Percentiles rank a stretch among this genome's conserved stretches.
Evolutionary conservation across 176 grass and related monocot genomes (phyloP).

Genomic region (Ampelocalamus luodianensis): DNA sequence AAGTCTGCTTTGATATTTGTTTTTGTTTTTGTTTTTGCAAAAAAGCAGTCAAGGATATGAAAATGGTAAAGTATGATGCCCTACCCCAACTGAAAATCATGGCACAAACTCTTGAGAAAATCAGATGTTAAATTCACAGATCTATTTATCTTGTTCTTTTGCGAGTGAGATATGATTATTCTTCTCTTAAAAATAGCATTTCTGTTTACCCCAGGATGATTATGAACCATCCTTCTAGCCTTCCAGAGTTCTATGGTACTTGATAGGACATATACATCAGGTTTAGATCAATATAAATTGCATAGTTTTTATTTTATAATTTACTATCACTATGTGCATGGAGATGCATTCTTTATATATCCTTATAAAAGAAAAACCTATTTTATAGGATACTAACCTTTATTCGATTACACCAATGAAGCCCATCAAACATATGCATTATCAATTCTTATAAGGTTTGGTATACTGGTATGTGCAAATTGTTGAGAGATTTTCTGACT

Average conservation of each 20-base stretch:
- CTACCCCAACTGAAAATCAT: neutral
- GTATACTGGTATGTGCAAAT: neutral
- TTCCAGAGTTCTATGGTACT: neutral
- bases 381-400: neutral
- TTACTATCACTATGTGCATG: neutral
- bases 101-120: neutral
- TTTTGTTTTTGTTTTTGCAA: too few species aligned
- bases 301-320: neutral
- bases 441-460: neutral
- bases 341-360: neutral
- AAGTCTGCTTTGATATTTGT: conserved; percentile 1
- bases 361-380: neutral
- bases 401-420: neutral
- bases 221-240: neutral
- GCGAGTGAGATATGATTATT: too few species aligned
- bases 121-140: neutral
- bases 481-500: neutral
- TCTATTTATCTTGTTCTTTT: neutral
- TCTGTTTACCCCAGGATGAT: neutral
- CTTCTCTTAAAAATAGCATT: too few species aligned
- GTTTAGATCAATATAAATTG: neutral
- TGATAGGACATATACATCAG: neutral
- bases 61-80: neutral
- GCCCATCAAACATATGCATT: neutral
- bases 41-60: neutral